Percentiles rank a stretch among this genome's conserved stretches.
Evolutionary conservation across 305 asterid species (phyloP).

Genomic region (Striga hermonthica): DNA sequence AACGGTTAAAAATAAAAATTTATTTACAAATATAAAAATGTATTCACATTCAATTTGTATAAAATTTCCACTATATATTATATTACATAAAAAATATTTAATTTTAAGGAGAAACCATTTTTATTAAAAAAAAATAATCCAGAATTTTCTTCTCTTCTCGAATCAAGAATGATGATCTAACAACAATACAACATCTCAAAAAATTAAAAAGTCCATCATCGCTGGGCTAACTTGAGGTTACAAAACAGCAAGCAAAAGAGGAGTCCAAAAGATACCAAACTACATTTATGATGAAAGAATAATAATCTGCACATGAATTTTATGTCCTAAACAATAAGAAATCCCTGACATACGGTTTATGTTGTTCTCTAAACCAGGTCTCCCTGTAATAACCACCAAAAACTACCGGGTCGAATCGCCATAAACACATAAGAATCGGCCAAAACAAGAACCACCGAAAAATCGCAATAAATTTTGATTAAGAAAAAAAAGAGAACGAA

Average conservation of each 20-base stretch:
- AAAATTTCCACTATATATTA: too few species aligned
- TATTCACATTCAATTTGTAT: too few species aligned
- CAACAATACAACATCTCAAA: background rate
- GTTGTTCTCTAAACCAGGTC: conserved; percentile 39
- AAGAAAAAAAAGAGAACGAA: conserved; percentile 31
- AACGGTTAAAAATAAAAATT: too few species aligned
- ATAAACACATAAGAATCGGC: conserved; percentile 30
- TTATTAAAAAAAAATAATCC: too few species aligned
- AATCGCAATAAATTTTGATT: conserved; percentile 35
- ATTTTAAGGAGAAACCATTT: too few species aligned
- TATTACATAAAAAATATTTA: too few species aligned
- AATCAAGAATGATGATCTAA: too few species aligned
- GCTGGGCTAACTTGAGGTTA: background rate
- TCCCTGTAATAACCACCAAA: conserved; percentile 38
- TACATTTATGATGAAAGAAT: conserved; percentile 41
- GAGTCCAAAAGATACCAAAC: background rate
- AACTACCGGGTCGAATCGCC: conserved; percentile 38
- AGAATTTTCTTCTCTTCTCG: too few species aligned
- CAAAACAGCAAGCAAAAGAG: background rate
- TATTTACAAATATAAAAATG: too few species aligned
- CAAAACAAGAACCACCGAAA: conserved; percentile 29
- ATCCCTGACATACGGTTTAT: conserved; percentile 37
- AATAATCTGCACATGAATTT: conserved; percentile 45
- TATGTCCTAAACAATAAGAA: conserved; percentile 45
- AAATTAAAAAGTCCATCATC: conserved; percentile 16